These are phyloP conservation scores for Leccinum disarticulatum DNA, from an alignment of 768 basidiomycete genomes.

Conservation along the genomic window DNA sequence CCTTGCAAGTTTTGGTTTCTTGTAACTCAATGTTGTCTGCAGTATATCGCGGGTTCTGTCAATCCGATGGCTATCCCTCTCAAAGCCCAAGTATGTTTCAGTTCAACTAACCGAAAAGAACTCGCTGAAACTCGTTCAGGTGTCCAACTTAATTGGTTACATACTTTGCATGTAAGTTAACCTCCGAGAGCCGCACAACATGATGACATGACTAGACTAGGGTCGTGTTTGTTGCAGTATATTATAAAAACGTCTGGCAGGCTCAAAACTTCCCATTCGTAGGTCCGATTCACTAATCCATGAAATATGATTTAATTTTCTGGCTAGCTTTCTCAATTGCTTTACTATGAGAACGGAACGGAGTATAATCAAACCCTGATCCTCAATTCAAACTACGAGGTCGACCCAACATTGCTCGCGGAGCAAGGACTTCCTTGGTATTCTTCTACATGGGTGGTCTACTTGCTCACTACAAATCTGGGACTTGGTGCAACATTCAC, in stretches of 20 bases:
- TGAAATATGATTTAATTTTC: neutral
- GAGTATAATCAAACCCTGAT: conserved; percentile 53
- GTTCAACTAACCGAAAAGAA: neutral
- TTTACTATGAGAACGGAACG: conserved; percentile 55
- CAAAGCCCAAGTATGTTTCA: conserved; percentile 41
- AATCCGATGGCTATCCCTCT: conserved; percentile 58
- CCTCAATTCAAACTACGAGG: conserved; percentile 49
- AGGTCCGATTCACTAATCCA: conserved; percentile 30
- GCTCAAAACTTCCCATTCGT: conserved; percentile 61
- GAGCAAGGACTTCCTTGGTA: conserved; percentile 37
- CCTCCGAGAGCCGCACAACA: neutral
- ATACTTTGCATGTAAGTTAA: conserved; percentile 52
- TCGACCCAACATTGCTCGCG: conserved; percentile 49
- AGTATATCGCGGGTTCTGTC: conserved; percentile 30
- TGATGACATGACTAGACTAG: conserved; percentile 16
- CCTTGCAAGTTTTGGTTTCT: neutral
- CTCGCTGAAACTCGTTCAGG: conserved; percentile 7
- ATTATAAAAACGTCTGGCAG: conserved; percentile 54
- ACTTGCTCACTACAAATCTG: conserved; percentile 20
- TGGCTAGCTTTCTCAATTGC: conserved; percentile 43
- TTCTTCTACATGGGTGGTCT: conserved; percentile 25
- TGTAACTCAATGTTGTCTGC: neutral
- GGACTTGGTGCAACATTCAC: conserved; percentile 48
- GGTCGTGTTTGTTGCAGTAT: conserved; percentile 39
- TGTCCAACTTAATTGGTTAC: conserved; percentile 52